A percentile compares a stretch with the other conserved stretches of the same genome.
These are phyloP conservation scores for Colletotrichum paranaense DNA, from an alignment of 2,329 filamentous ascomycete genomes.

Conservation along the genomic window DNA sequence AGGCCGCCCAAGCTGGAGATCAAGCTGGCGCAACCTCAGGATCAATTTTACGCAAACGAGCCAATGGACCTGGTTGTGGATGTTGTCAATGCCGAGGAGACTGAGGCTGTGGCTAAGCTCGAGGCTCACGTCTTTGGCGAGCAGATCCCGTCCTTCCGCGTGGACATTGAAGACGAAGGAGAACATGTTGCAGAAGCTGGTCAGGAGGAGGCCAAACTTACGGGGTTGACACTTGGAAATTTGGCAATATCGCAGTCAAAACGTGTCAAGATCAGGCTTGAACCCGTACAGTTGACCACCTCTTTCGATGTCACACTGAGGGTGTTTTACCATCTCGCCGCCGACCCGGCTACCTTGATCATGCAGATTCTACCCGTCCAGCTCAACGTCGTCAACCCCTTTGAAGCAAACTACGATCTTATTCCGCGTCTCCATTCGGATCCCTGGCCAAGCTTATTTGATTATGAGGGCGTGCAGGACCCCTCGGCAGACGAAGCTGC, in stretches of 20 bases:
- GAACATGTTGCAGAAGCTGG: conserved; percentile 45
- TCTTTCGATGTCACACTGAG: conserved; percentile 78
- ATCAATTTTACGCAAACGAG: conserved; percentile 90
- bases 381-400: conserved; percentile 82
- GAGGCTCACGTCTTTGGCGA: conserved; percentile 76
- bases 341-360: conserved; percentile 84
- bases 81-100: conserved; percentile 85
- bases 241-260: conserved; percentile 58
- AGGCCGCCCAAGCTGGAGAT: conserved; percentile 94
- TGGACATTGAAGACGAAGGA: conserved; percentile 50
- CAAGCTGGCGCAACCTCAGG: conserved; percentile 67
- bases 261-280: conserved; percentile 60
- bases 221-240: conserved; percentile 56
- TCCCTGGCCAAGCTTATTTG: conserved; percentile 90
- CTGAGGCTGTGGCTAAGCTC: conserved; percentile 77
- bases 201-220: conserved; percentile 56
- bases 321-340: conserved; percentile 81
- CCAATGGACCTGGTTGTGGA: conserved; percentile 74
- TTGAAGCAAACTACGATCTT: conserved; percentile 92
- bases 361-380: conserved; percentile 77
- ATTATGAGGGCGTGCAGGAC: conserved; percentile 61
- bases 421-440: conserved; percentile 81
- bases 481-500: conserved; percentile 43
- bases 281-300: conserved; percentile 60
- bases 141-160: conserved; percentile 57